Conservation (phyloP, 345 rosid genomes). For the Acer yangbiense region DNA sequence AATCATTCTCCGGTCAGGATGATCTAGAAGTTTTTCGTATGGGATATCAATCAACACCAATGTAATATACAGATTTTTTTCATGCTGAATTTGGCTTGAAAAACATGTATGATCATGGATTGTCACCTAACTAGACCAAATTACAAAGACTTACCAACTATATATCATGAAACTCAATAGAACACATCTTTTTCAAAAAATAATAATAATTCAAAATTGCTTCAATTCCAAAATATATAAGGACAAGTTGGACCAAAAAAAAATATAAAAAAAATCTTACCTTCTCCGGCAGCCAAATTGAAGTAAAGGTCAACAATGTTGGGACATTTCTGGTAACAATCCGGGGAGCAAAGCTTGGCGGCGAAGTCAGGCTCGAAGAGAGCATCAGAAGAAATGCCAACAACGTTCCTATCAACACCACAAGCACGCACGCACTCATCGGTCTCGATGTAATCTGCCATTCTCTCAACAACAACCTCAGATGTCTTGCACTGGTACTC, state of each 20-base stretch:
- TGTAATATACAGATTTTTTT: no score
- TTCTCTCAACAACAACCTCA: slow-evolving; percentile 71
- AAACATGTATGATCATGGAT: background rate
- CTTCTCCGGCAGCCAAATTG: slow-evolving; percentile 97
- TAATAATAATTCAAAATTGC: background rate
- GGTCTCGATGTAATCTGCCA: slow-evolving; percentile 73
- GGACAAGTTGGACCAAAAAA: background rate
- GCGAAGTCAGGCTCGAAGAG: slow-evolving; percentile 80
- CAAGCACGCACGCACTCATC: slow-evolving; percentile 75
- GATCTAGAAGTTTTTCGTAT: no score
- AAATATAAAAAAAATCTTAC: slow-evolving; percentile 26
- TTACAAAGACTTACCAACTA: background rate
- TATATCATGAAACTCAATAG: background rate
- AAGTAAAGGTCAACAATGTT: slow-evolving; percentile 93
- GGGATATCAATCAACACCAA: no score
- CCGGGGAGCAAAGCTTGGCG: slow-evolving; percentile 75
- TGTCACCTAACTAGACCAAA: background rate
- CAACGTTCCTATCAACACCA: slow-evolving; percentile 75
- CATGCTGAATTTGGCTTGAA: background rate
- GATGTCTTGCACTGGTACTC: slow-evolving; percentile 85
- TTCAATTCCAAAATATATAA: background rate
- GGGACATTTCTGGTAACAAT: slow-evolving; percentile 74
- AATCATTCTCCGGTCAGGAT: no score
- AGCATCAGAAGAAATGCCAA: slow-evolving; percentile 92
- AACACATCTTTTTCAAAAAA: background rate